phyloP scores from a whole-genome alignment of 345 rosid species.

The Brassica rapa region DNA sequence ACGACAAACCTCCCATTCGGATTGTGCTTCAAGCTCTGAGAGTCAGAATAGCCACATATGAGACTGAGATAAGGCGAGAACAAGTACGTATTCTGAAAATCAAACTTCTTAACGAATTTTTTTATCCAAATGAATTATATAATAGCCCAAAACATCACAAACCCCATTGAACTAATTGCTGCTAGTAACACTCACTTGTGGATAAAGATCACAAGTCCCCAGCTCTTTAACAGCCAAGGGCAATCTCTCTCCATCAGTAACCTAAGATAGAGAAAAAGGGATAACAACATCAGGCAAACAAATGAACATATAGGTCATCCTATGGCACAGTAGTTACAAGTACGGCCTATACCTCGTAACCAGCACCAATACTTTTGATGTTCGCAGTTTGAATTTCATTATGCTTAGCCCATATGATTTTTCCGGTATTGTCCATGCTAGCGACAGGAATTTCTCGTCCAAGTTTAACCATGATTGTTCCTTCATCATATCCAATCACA shows the following conservation, averaged over 20 bases:
- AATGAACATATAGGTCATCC: constrained; percentile 6
- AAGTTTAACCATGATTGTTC: constrained; percentile 98
- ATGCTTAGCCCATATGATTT: constrained; percentile 99
- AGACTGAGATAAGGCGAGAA: constrained; percentile 20
- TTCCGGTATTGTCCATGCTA: constrained; percentile 98
- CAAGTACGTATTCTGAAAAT: constrained; percentile 9
- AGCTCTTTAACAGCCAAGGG: constrained; percentile 96
- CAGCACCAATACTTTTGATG: constrained; percentile 95
- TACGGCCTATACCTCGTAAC: constrained; percentile 70
- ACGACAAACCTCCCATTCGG: constrained; percentile 98
- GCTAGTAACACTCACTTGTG: constrained; percentile 72
- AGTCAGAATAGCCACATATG: not conserved
- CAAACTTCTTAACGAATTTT: not conserved
- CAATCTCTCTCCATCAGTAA: constrained; percentile 96
- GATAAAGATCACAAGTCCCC: constrained; percentile 99
- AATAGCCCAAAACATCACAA: constrained; percentile 24
- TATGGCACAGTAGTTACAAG: constrained; percentile 25
- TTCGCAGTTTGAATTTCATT: constrained; percentile 99
- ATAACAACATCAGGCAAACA: constrained; percentile 24
- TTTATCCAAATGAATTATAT: not conserved
- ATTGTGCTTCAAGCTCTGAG: constrained; percentile 93
- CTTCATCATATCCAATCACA: constrained; percentile 99
- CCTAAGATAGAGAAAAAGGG: constrained; percentile 52
- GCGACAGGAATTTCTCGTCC: constrained; percentile 98
- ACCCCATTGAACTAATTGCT: constrained; percentile 24